Percentiles rank a stretch among this genome's conserved stretches.
These are phyloP conservation scores for Ceratobasidium sp. DNA, from an alignment of 1,284 basidiomycete genomes.

Conservation along the genomic window DNA sequence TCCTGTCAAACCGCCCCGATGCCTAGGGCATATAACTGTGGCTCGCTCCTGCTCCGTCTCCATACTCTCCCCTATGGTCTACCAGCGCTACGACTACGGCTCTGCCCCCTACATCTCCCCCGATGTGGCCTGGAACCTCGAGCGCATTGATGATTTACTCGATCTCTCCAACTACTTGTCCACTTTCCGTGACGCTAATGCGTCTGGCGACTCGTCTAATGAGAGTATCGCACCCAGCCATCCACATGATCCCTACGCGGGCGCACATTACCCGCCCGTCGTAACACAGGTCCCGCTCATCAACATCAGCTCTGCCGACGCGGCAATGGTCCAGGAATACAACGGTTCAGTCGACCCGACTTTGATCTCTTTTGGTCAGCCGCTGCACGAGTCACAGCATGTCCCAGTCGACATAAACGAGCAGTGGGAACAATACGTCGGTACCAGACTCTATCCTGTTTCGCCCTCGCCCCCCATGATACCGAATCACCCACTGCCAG, in stretches of 20 bases:
- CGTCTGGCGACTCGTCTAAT: neutral
- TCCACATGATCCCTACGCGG: neutral
- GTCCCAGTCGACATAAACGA: neutral
- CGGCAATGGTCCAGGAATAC: neutral
- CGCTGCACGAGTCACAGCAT: neutral
- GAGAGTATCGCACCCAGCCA: neutral
- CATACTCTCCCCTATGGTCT: constrained; percentile 1
- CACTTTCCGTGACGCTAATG: neutral
- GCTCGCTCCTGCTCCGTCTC: neutral
- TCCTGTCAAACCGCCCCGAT: neutral
- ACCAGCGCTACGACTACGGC: neutral
- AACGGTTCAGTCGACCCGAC: neutral
- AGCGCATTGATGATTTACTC: neutral
- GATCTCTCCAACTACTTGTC: neutral
- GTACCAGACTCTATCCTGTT: neutral
- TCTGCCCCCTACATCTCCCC: neutral
- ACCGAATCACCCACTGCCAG: neutral
- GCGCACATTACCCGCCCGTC: neutral
- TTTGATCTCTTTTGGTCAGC: neutral
- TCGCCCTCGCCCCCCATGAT: neutral
- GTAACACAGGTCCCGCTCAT: neutral
- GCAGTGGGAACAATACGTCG: neutral
- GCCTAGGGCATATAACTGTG: neutral
- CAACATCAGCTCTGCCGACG: neutral
- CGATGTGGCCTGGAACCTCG: neutral